phyloP scores from a whole-genome alignment of 352 stramenopile species.

The Phytophthora ramorum region DNA sequence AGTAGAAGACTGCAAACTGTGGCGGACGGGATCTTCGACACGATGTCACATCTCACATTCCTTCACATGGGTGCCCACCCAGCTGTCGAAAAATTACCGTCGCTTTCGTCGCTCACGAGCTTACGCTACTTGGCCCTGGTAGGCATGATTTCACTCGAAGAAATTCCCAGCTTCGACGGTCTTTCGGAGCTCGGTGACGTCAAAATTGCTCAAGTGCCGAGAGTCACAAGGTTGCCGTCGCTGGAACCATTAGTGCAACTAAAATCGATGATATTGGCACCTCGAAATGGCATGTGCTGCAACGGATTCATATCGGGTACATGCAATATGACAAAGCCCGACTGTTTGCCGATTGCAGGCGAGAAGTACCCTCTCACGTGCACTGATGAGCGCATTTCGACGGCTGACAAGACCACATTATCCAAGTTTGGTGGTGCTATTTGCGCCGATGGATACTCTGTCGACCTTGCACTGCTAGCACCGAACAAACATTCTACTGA shows the following conservation, averaged over 20 bases:
- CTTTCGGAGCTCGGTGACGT: slow-evolving; percentile 24
- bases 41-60: slow-evolving; percentile 42
- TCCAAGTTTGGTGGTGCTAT: slow-evolving; percentile 1
- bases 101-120: slow-evolving; percentile 29
- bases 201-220: slow-evolving; percentile 23
- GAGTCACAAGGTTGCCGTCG: slow-evolving; percentile 24
- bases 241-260: slow-evolving; percentile 21
- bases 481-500: slow-evolving; percentile 40
- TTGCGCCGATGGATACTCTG: slow-evolving; percentile 9
- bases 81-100: slow-evolving; percentile 33
- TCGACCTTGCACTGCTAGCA: slow-evolving; percentile 16
- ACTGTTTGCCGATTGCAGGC: slow-evolving; percentile 29
- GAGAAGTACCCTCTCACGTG: slow-evolving; percentile 31
- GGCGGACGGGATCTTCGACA: slow-evolving; percentile 24
- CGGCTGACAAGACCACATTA: slow-evolving; percentile 8
- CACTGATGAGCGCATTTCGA: slow-evolving; percentile 20
- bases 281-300: slow-evolving; percentile 40
- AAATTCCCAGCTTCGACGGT: slow-evolving; percentile 38
- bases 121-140: slow-evolving; percentile 47
- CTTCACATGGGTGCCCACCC: slow-evolving; percentile 38
- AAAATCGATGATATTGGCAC: slow-evolving; percentile 21
- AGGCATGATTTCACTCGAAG: slow-evolving; percentile 13
- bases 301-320: slow-evolving; percentile 38
- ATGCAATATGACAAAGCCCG: slow-evolving; percentile 31
- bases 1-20: slow-evolving; percentile 26